phyloP scores from a whole-genome alignment of 208 protist species.

The Trypanosoma grayi region DNA sequence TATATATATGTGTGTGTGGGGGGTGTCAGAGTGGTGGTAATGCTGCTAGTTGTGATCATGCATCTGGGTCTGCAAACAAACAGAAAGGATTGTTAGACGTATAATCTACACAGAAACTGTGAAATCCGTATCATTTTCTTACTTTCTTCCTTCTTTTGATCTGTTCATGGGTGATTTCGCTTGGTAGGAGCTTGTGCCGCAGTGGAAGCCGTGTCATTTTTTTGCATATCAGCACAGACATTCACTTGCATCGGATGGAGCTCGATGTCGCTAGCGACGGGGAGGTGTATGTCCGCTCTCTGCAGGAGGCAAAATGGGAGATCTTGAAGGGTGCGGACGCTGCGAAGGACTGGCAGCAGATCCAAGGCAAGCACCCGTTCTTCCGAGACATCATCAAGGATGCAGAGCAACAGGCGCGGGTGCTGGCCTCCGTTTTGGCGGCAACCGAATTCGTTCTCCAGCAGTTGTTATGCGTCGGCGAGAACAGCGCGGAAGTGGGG shows the following conservation, averaged over 20 bases:
- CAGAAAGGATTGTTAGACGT: background rate
- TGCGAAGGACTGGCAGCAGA: slow-evolving; percentile 29
- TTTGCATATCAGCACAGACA: no score
- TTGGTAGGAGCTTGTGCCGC: background rate
- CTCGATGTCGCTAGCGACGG: slow-evolving; percentile 16
- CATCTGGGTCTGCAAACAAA: background rate
- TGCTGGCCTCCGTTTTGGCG: slow-evolving; percentile 34
- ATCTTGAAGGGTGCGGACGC: slow-evolving; percentile 18
- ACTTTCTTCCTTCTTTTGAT: background rate
- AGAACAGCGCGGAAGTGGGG: background rate
- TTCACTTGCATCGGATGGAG: slow-evolving; percentile 14
- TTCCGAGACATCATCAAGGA: slow-evolving; percentile 65
- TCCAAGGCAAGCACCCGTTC: slow-evolving; percentile 47
- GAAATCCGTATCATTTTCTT: background rate
- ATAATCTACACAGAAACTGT: background rate
- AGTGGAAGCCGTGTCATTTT: no score
- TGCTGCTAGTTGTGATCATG: background rate
- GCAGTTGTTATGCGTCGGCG: background rate
- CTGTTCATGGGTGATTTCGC: background rate
- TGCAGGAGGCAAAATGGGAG: slow-evolving; percentile 9
- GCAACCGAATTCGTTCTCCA: slow-evolving; percentile 42
- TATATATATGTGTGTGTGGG: background rate
- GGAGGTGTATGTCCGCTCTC: slow-evolving; percentile 4
- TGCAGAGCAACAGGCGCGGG: slow-evolving; percentile 36
- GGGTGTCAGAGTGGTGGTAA: background rate